Base-by-base conservation (phyloP, 1,284 basidiomycete genomes). In the Coniophora puteana region DNA sequence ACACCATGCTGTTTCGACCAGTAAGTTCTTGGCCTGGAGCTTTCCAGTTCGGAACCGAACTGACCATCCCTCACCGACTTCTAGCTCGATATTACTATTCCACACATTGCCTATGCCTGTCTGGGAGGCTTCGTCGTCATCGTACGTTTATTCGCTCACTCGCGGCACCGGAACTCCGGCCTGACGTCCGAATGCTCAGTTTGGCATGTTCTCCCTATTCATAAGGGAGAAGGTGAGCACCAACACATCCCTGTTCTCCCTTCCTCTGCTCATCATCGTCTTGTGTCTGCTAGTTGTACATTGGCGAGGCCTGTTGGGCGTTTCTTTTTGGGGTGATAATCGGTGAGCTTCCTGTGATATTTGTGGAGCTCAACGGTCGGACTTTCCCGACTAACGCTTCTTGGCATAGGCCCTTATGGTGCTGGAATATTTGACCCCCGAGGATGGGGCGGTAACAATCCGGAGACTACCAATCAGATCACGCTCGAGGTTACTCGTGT, bases 241-340 rank as follows among this genome's bases (percentile, higher is more conserved):
- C 10, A 23, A 18, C 8, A 2, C 11, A 16, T 8, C n/a, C 7
- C 21, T 23, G 5, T 42, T 8, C n/a, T 5, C 4, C 13, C 4
- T 12, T 18, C n/a, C n/a, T n/a, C 24, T 41, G 8, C 48, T 61
- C 30, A 45, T 31, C 20, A 20, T 12, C 43, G 7, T 21, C 21
- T 47, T 5, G 13, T 34, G 22, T n/a, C 8, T 32, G 22, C 10
- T 39, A 87, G 73, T 68, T 97, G 23, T 99, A 97, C 59, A 83
- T 98, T 48, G 96, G 96, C 51, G 96, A 99, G 74, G 93, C 96
- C 5, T 92, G 89, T 51, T 89, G 93, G 74, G 93, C 96, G 3
- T 96, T 96, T 51, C 63, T 94, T 26, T 93, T 97, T 53, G 94
- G 95, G 20, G 89, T 98, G 58, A 89, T 95, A 49, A 85, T 98